Evolutionary conservation across 73 alveolate genomes (phyloP).

Genomic region (Tetrahymena elliotti): DNA sequence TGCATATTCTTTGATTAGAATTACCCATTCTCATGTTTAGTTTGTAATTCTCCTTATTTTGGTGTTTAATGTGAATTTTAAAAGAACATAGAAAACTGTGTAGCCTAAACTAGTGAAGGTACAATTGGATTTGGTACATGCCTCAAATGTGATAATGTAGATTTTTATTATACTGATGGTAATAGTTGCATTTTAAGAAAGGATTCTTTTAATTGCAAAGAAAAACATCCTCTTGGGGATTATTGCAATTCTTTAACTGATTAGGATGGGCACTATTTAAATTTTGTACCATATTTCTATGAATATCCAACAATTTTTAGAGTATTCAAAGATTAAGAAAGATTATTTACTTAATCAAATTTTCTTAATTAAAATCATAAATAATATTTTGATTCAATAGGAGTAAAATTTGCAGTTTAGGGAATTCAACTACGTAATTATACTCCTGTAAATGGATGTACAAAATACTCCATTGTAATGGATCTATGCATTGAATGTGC

Average conservation of each 20-base stretch:
- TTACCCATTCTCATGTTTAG: not conserved
- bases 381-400: not conserved
- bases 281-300: not conserved
- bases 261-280: not conserved
- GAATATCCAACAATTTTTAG: not conserved
- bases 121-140: not conserved
- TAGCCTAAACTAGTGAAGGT: not conserved
- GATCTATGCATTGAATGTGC: not conserved
- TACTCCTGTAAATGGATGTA: not conserved
- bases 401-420: not conserved
- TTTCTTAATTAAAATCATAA: not conserved
- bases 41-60: not conserved
- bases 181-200: not conserved
- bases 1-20: not conserved
- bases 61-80: not conserved
- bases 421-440: not conserved
- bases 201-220: not conserved
- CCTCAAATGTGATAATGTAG: not conserved
- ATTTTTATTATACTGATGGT: not conserved
- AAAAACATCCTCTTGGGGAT: not conserved
- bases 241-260: not conserved
- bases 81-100: not conserved
- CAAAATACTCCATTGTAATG: not conserved
- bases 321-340: too few species aligned
- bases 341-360: not conserved